Evolutionary conservation across 1,284 basidiomycete species (phyloP).

Genomic region (Neonothopanus nambi): DNA sequence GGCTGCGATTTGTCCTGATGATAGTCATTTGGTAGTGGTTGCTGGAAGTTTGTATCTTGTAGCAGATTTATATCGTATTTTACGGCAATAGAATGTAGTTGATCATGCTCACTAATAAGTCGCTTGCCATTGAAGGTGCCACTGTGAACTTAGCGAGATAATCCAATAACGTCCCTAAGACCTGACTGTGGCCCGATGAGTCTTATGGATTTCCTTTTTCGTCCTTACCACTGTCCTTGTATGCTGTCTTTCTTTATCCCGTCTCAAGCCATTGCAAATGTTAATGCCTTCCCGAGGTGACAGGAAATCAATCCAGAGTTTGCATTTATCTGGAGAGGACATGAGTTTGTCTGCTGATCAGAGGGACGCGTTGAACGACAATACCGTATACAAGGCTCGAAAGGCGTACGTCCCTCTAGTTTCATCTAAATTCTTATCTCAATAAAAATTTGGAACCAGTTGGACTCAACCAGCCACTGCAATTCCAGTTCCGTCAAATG

Average conservation of each 20-base stretch:
- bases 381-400: not conserved
- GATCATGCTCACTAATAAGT: no score
- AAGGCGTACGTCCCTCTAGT: not conserved
- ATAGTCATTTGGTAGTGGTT: constrained; percentile 58
- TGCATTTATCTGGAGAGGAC: no score
- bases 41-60: constrained; percentile 93
- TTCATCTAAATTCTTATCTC: not conserved
- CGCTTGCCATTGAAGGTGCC: no score
- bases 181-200: not conserved
- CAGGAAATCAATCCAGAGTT: no score
- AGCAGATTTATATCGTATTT: constrained; percentile 78
- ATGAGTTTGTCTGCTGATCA: not conserved
- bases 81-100: not conserved
- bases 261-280: not conserved
- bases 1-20: constrained; percentile 34
- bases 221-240: not conserved
- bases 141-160: no score
- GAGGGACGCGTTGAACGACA: constrained; percentile 11
- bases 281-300: no score
- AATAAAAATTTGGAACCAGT: not conserved
- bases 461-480: constrained; percentile 10
- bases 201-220: not conserved
- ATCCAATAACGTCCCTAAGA: not conserved
- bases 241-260: not conserved
- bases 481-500: constrained; percentile 2